Percentiles rank a stretch among this genome's conserved stretches.
These are phyloP conservation scores for Candida neerlandica DNA, from an alignment of 1,139 yeast species.

Conservation along the genomic window DNA sequence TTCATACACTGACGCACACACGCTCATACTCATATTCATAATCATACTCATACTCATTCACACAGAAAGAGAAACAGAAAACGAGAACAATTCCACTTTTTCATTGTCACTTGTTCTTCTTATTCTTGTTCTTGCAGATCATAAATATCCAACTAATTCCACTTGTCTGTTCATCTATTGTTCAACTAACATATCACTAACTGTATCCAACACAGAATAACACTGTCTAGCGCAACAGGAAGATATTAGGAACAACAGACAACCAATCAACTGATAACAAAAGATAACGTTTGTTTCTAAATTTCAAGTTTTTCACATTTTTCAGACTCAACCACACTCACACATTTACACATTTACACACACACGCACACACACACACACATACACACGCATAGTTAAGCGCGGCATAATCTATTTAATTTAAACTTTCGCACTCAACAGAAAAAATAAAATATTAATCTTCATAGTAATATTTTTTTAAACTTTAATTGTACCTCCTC, in stretches of 20 bases:
- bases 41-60: neutral
- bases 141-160: too few species aligned
- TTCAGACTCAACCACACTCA: neutral
- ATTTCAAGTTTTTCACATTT: constrained; percentile 3
- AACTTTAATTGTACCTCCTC: neutral
- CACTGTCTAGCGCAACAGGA: neutral
- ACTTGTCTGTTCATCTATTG: too few species aligned
- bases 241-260: neutral
- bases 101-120: neutral
- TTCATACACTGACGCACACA: neutral
- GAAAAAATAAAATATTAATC: neutral
- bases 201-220: too few species aligned
- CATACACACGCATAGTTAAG: neutral
- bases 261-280: neutral
- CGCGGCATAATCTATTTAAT: too few species aligned
- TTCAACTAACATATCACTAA: too few species aligned
- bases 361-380: neutral
- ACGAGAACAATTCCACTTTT: neutral
- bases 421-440: neutral
- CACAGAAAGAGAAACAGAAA: neutral
- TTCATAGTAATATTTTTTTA: neutral
- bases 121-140: neutral
- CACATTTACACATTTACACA: too few species aligned
- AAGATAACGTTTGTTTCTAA: neutral
- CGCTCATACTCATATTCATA: neutral